Base-by-base conservation (phyloP, 2,329 filamentous ascomycete genomes). In the Fusarium acutatum region DNA sequence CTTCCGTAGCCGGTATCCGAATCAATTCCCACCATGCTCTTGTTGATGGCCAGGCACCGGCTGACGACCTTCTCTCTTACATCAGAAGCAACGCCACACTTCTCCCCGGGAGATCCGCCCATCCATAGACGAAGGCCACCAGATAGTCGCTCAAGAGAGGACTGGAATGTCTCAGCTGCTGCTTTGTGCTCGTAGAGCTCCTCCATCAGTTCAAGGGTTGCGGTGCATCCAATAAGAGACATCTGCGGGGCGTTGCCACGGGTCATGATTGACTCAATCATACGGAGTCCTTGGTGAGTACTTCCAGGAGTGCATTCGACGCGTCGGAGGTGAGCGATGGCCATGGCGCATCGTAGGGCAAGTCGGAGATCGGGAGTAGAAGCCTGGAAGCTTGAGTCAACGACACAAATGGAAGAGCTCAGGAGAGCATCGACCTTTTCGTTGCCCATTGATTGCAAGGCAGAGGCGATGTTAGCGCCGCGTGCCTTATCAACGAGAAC, bases 91-190 rank as follows among this genome's bases (percentile, higher is more conserved):
- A 92, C 81, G 5, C 86, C 88, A 56, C 84, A 85, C 62, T 84
- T 84, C 53, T 86, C 86, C 26, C 88, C 88, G 7, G 85, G 81
- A 5, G 82, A 77, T 12, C 87, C 85, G 22, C 89, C 89, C 56
- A 90, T 87, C 90, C 90, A 92, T 43, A 90, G 86, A 32, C 90
- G 84, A 53, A 92, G 81, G 22, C 82, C 85, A 10, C 87, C 89
- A 1, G 89, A 88, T 20, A 92, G 81, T 37, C 84, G 84, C 79
- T 92, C 90, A 10, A 92, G 81, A 3, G 86, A 82, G 4, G 80
- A 73, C 6, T 84, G 81, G 72, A 86, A 89, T 8, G 81, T 82
- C 63, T 86, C 85, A 5, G 85, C 84, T 4, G 85, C 84, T 24
- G 84, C 79, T 54, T 85, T 80, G 73, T 90, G 86, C 4, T 78